Percentiles rank a stretch among this genome's conserved stretches.
These are phyloP conservation scores for Lepiota venenata DNA, from an alignment of 768 basidiomycete genomes.

Conservation along the genomic window DNA sequence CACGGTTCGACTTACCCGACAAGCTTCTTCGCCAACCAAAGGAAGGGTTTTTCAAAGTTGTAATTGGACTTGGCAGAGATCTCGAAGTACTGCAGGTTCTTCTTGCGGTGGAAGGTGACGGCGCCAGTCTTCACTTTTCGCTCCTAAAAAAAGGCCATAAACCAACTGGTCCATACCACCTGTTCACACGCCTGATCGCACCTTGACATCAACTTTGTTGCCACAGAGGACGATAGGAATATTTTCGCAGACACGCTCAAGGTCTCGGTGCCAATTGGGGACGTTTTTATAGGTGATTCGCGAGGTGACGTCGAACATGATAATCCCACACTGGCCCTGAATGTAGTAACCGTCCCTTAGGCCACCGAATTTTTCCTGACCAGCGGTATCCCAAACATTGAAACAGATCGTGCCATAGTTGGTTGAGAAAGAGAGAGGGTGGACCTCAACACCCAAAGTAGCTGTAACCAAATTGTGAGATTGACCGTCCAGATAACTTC, in stretches of 20 bases:
- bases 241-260: conserved; percentile 99
- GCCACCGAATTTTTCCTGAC: conserved; percentile 99
- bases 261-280: conserved; percentile 99
- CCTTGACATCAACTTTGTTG: conserved; percentile 99
- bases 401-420: conserved; percentile 99
- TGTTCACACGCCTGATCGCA: conserved; percentile 29
- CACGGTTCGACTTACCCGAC: conserved; percentile 67
- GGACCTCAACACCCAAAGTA: conserved; percentile 99
- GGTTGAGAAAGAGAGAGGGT: conserved; percentile 93
- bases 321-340: conserved; percentile 99
- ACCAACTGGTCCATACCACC: conserved; percentile 7
- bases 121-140: conserved; percentile 99
- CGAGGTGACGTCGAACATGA: conserved; percentile 99
- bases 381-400: conserved; percentile 99
- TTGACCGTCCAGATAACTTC: conserved; percentile 9
- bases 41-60: conserved; percentile 99
- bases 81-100: conserved; percentile 99
- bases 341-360: conserved; percentile 96
- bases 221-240: conserved; percentile 99
- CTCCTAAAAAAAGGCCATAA: conserved; percentile 52
- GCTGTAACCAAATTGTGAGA: conserved; percentile 46
- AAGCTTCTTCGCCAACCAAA: conserved; percentile 97
- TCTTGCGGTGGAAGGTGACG: conserved; percentile 99
- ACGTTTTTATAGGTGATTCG: conserved; percentile 99
- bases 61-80: conserved; percentile 99